Conservation (phyloP, 208 protist species). For the Strigomonas oncopelti region DNA sequence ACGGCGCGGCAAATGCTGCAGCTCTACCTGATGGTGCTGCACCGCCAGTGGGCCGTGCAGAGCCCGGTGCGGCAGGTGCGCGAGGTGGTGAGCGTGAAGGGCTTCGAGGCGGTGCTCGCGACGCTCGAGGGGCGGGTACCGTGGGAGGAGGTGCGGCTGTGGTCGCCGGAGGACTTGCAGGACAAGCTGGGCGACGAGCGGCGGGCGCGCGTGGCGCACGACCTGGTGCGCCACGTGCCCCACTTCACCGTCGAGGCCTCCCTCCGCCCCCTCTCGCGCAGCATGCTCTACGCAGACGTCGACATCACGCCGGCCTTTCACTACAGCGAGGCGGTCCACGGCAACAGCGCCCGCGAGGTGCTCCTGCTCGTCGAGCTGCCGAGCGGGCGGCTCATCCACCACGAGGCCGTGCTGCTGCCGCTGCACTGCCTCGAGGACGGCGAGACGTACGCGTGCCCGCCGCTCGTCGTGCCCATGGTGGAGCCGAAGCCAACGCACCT, state of each 20-base stretch:
- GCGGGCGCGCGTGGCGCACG: slow-evolving; percentile 81
- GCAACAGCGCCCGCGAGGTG: slow-evolving; percentile 80
- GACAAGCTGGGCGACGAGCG: slow-evolving; percentile 87
- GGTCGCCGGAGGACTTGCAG: slow-evolving; percentile 91
- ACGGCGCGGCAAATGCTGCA: slow-evolving; percentile 90
- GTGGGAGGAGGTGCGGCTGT: slow-evolving; percentile 94
- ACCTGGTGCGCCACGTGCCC: slow-evolving; percentile 94
- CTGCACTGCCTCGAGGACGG: slow-evolving; percentile 52
- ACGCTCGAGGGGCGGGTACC: slow-evolving; percentile 94
- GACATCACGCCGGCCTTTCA: slow-evolving; percentile 96
- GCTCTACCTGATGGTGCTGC: slow-evolving; percentile 92
- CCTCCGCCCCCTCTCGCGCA: slow-evolving; percentile 95
- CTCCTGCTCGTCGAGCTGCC: slow-evolving; percentile 96
- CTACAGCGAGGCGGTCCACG: slow-evolving; percentile 92
- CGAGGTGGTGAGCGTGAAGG: slow-evolving; percentile 69
- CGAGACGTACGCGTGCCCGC: slow-evolving; percentile 72
- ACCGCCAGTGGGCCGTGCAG: slow-evolving; percentile 96
- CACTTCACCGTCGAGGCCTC: slow-evolving; percentile 88
- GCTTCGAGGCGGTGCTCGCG: slow-evolving; percentile 84
- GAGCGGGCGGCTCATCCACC: slow-evolving; percentile 96
- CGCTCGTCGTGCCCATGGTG: slow-evolving; percentile 96
- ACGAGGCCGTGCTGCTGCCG: slow-evolving; percentile 94
- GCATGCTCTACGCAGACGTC: slow-evolving; percentile 94
- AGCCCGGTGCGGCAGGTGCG: slow-evolving; percentile 90
- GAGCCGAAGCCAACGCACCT: slow-evolving; percentile 96